Evolutionary conservation across 2,329 filamentous ascomycete genomes (phyloP).

Genomic region (Byssoonygena ceratinophila): DNA sequence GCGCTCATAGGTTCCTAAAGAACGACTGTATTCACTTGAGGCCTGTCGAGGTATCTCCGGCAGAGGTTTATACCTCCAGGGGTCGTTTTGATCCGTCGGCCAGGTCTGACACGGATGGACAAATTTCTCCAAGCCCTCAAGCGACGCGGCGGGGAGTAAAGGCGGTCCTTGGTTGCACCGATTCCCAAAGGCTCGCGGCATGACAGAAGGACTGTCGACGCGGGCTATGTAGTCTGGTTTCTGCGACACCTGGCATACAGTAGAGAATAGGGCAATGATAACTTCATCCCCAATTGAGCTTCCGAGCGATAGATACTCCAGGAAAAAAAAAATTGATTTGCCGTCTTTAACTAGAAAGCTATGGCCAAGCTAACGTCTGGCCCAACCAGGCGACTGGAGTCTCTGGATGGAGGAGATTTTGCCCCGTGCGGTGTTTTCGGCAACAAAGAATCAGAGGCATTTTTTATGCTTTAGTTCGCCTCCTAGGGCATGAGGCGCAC

Average conservation of each 20-base stretch:
- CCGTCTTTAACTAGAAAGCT: conserved; percentile 6
- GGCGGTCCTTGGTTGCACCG: conserved; percentile 8
- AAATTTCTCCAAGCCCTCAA: conserved; percentile 17
- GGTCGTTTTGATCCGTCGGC: conserved; percentile 2
- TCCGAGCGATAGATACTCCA: too few species aligned
- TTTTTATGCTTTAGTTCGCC: conserved; percentile 5
- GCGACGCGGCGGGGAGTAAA: conserved; percentile 14
- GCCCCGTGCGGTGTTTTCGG: conserved; percentile 6
- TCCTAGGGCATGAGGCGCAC: conserved; percentile 8
- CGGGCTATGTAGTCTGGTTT: background rate
- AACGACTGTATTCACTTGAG: conserved; percentile 5
- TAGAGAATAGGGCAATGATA: background rate
- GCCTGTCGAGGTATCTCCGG: background rate
- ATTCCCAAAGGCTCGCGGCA: conserved; percentile 2
- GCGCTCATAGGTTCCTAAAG: background rate
- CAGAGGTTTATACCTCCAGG: conserved; percentile 8
- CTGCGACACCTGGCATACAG: background rate
- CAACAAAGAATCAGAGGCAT: conserved; percentile 12
- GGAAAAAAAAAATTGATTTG: background rate
- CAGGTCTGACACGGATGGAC: conserved; percentile 12
- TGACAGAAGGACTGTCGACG: background rate
- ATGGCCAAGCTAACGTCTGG: background rate
- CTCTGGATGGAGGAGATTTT: conserved; percentile 8
- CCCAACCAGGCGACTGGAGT: background rate
- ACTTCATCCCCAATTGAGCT: conserved; percentile 2